Percentiles rank a stretch among this genome's conserved stretches.
Conservation (phyloP, 495 filamentous ascomycete genomes). For the Trypethelium eluteriae region DNA sequence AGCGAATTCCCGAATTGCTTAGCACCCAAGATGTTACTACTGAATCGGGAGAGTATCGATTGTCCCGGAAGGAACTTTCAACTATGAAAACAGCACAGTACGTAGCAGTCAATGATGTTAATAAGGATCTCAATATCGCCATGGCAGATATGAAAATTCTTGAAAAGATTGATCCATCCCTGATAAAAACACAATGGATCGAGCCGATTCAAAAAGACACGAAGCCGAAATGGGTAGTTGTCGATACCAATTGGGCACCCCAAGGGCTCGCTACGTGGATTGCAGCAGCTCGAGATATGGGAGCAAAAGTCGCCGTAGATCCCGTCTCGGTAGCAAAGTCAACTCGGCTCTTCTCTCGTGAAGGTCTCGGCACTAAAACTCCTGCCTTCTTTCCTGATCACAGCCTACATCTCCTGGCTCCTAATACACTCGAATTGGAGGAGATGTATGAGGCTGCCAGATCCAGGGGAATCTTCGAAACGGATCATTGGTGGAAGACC, state of each 20-base stretch:
- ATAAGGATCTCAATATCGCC: slow-evolving; percentile 72
- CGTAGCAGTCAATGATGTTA: slow-evolving; percentile 74
- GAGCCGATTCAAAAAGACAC: slow-evolving; percentile 24
- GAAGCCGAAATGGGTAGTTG: slow-evolving; percentile 63
- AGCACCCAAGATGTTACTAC: neutral
- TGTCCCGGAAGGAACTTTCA: neutral
- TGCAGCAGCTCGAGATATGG: slow-evolving; percentile 43
- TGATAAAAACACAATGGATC: slow-evolving; percentile 2
- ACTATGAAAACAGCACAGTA: slow-evolving; percentile 74
- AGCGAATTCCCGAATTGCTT: slow-evolving; percentile 15
- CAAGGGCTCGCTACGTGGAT: slow-evolving; percentile 56
- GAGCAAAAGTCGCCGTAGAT: slow-evolving; percentile 67
- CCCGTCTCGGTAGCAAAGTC: slow-evolving; percentile 83
- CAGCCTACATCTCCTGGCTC: slow-evolving; percentile 62
- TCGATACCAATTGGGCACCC: slow-evolving; percentile 77
- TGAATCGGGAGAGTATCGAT: neutral
- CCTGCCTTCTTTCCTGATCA: slow-evolving; percentile 53
- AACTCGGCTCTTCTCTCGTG: slow-evolving; percentile 51
- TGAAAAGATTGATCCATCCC: slow-evolving; percentile 41
- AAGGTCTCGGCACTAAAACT: slow-evolving; percentile 7
- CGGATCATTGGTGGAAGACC: slow-evolving; percentile 63
- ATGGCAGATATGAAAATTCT: slow-evolving; percentile 95
- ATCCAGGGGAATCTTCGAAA: slow-evolving; percentile 56
- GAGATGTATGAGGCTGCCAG: slow-evolving; percentile 64
- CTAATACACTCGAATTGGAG: slow-evolving; percentile 72